Base-by-base conservation (phyloP, 768 basidiomycete genomes). In the Atractiella rhizophila region DNA sequence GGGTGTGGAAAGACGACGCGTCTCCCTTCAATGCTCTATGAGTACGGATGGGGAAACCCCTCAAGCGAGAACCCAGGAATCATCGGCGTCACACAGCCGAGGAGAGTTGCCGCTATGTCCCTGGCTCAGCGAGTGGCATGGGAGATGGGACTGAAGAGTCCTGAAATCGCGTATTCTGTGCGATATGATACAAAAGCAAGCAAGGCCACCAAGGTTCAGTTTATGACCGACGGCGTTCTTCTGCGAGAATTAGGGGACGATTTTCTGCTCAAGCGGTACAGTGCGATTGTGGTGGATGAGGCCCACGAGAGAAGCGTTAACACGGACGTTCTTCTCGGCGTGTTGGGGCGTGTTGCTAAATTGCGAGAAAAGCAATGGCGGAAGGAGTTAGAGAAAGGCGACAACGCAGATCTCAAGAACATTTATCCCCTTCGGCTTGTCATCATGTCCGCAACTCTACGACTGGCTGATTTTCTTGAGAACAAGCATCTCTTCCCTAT, bases 1-100 rank as follows among this genome's bases (percentile, higher is more conserved):
- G 91, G 91, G 36, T 86, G 81, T 54, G 91, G 91, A 34, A 98
- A 96, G 62, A 96, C 91, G 1, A 98, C 91, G 0, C 91, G 96
- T 57, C 73, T 96, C 6, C 91, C 91, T 10, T 91, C 96, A 57
- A 94, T 96, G 60, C 64, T 98, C n/a, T 94, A 76, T 46, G 91
- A 98, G 57, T 81, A 79, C 18, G 91, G 91, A 0, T 96, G 86
- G 56, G 91, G 88, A 2, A 68, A 70, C 35, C 29, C 19, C 15
- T 33, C 28, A 13, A 25, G 27, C 26, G 20, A 20, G 15, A 91
- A 94, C 57, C 80, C 86, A 26, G 91, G 91, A 1, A 88, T 96
- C 73, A 83, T 98, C 51, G 91, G 85, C 15, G 68, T 98, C 38
- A 98, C 91, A 4, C 91, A 98, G 58, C 91, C 91, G 4, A 74